Base-by-base conservation (phyloP, 2,329 filamentous ascomycete genomes). In the Pezicula rhizophila region DNA sequence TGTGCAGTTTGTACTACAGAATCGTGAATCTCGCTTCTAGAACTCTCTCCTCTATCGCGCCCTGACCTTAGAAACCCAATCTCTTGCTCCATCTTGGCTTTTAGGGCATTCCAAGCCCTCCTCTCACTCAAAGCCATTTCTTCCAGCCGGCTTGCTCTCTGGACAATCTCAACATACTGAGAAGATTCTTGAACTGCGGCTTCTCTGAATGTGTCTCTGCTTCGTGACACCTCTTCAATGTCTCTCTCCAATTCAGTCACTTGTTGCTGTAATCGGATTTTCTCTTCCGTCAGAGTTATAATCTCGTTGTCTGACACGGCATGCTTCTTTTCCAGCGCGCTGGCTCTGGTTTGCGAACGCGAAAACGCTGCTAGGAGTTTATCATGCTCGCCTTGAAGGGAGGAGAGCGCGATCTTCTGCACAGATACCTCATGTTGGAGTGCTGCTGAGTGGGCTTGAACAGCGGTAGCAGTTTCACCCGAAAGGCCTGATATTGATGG, bases 341-440 rank as follows among this genome's bases (percentile, higher is more conserved):
- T 69, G 39, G 68, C 74, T 54, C 73, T 73, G 12, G 68, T 70
- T 42, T 74, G 70, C 51, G 76, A 74, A 5, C 72, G 67, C 28
- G 75, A 72, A 18, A 76, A 71, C 23, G 74, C 77, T 17, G 75
- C 68, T 3, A 79, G 67, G 4, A 79, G 65, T 41, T 68, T 69
- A 46, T 77, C 70, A 56, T 80, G 75, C 59, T 79, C 76, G n/a
- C 68, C 66, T 56, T 78, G 75, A 6, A 79, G 64, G 1, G 73
- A 76, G 51, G 76, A 72, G 18, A 77, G 67, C 11, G 72, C 71
- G 15, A 78, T 64, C 4, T 76, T 73, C 54, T 78, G 77, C 49
- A 77, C 64, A 14, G 71, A 76, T 34, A 78, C 67, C 57, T 78
- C 74, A 56, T 77, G 75, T 54, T 78, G 77, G 7, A 79, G 66